phyloP scores from a whole-genome alignment of 257 asterid species.

The Lantana camara region DNA sequence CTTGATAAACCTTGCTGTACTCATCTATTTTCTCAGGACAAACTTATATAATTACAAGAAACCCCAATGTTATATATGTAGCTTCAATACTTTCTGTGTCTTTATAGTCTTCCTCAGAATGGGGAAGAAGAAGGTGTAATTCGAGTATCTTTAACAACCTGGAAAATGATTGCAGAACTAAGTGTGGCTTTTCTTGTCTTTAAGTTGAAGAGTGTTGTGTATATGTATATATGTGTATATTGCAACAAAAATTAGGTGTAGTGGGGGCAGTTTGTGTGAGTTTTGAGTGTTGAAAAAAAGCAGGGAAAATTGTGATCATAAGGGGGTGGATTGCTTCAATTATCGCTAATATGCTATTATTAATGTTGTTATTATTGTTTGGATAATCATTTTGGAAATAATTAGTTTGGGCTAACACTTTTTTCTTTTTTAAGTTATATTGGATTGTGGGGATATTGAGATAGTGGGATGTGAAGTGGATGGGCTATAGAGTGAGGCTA shows the following conservation, averaged over 20 bases:
- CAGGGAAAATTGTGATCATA: conserved; percentile 25
- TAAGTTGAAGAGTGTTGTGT: conserved; percentile 49
- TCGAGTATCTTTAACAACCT: conserved; percentile 32
- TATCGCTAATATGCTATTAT: conserved; percentile 34
- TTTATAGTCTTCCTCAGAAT: too few species aligned
- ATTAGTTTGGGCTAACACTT: too few species aligned
- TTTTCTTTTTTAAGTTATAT: too few species aligned
- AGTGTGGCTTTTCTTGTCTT: conserved; percentile 41
- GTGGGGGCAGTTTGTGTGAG: conserved; percentile 52
- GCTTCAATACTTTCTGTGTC: not conserved
- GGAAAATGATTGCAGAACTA: conserved; percentile 37
- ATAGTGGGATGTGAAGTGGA: too few species aligned
- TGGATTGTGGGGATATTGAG: too few species aligned
- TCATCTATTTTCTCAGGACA: conserved; percentile 45
- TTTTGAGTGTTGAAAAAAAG: conserved; percentile 53
- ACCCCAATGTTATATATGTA: too few species aligned
- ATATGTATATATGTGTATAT: not conserved
- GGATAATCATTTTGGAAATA: not conserved
- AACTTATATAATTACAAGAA: too few species aligned
- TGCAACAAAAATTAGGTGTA: conserved; percentile 20
- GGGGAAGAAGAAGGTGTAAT: not conserved
- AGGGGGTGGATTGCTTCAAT: conserved; percentile 42
- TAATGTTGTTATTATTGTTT: not conserved
- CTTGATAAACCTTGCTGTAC: conserved; percentile 62
- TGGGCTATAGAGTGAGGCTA: too few species aligned